Evolutionary conservation across 1,284 basidiomycete species (phyloP), one percentile per base, ranked within the genome.

Genomic region (Earliella scabrosa): DNA sequence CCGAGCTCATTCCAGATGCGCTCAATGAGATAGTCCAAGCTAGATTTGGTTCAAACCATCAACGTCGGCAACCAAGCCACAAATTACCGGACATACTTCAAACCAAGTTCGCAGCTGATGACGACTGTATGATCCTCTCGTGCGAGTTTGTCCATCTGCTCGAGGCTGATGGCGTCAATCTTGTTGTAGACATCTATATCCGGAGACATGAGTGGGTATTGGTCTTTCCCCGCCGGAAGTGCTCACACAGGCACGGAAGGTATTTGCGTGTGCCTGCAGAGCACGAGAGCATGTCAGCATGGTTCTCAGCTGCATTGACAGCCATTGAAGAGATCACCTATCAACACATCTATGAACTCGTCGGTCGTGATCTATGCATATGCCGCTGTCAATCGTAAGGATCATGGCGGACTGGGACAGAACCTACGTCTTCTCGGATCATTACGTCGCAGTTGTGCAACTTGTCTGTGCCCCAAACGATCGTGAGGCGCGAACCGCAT

Each of bases 331-430:
- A 35, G 41, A 39, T 72, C 69, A 82, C 93, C 95, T 52, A 98
- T 92, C 18, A 99, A 82, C 10, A 98, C 94, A 69, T 99, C 97
- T 67, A 98, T 97, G 69, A 98, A 97, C 70, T 98, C 94, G 72
- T 99, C 96, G 2, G 92, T 94, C 3, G 93, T 93, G 63, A 98
- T 95, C 93, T 96, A 62, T 39, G 20, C 43, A 94, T 96, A 62
- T 39, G 20, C 43, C 21, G 53, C 9, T 50, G 58, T 50, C 40
- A 51, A 58, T 39, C 48, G 44, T 40, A 46, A 50, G 40, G 38
- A 40, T 51, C 39, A 31, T 54, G 31, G 35, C 39, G 10, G 23
- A 41, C 35, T 18, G 24, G 21, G 45, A 59, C 45, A 61, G 40
- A 41, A 72, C 87, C 67, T 65, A 96, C 93, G 74, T 98, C 95